These are phyloP conservation scores for Dioscorea cayenensis DNA, from an alignment of 116 monocot genomes.

Conservation along the genomic window DNA sequence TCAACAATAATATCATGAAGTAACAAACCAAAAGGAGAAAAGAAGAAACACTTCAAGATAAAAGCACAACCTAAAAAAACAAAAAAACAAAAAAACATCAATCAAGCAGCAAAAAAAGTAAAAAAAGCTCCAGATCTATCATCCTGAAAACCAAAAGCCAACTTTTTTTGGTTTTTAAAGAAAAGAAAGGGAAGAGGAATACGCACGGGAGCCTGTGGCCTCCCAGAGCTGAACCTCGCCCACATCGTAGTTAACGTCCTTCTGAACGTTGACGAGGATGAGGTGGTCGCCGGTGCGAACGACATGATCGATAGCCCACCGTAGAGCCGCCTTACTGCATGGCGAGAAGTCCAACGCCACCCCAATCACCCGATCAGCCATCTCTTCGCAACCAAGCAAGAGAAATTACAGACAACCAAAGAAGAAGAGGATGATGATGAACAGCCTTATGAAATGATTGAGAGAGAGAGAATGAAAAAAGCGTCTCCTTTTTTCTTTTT, in stretches of 20 bases:
- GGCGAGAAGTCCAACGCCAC: constrained; percentile 87
- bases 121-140: neutral
- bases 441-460: neutral
- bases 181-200: neutral
- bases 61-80: no score
- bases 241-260: constrained; percentile 48
- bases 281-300: constrained; percentile 51
- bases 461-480: neutral
- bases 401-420: neutral
- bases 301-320: constrained; percentile 70
- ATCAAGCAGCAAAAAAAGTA: no score
- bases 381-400: neutral
- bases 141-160: no score
- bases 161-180: neutral
- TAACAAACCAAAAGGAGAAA: no score
- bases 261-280: constrained; percentile 65
- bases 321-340: constrained; percentile 72
- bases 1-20: no score
- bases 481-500: no score
- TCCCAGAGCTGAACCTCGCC: constrained; percentile 74
- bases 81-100: no score
- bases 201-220: constrained; percentile 61
- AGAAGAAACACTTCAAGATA: no score
- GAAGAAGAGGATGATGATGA: neutral
- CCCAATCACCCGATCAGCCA: constrained; percentile 45